These are phyloP conservation scores for Orbilia blumenaviensis DNA, from an alignment of 2,329 filamentous ascomycete genomes.

Conservation along the genomic window DNA sequence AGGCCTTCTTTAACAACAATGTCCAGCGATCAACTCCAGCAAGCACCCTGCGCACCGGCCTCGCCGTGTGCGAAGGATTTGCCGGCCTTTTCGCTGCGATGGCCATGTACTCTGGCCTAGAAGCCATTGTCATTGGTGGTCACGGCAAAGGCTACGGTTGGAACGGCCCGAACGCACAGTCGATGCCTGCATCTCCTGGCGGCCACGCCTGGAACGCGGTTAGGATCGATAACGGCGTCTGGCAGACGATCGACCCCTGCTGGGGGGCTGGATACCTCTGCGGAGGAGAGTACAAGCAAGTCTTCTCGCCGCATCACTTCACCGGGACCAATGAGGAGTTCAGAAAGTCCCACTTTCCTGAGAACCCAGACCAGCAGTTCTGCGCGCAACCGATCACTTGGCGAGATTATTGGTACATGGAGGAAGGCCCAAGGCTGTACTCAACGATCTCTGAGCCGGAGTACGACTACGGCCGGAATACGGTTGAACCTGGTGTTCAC, in stretches of 20 bases:
- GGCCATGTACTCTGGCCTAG: slow-evolving; percentile 79
- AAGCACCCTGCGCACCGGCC: slow-evolving; percentile 77
- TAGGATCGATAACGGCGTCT: slow-evolving; percentile 81
- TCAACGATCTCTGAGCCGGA: slow-evolving; percentile 16
- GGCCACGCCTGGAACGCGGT: slow-evolving; percentile 95
- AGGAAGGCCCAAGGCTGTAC: slow-evolving; percentile 17
- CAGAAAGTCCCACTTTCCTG: slow-evolving; percentile 80
- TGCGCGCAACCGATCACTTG: slow-evolving; percentile 22
- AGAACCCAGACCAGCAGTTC: slow-evolving; percentile 62
- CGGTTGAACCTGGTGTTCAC: slow-evolving; percentile 17
- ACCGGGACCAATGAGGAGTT: slow-evolving; percentile 78
- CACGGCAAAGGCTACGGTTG: slow-evolving; percentile 84
- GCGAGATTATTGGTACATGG: slow-evolving; percentile 27
- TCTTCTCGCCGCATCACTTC: slow-evolving; percentile 73
- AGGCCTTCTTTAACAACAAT: slow-evolving; percentile 77
- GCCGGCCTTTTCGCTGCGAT: slow-evolving; percentile 82
- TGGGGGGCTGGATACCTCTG: slow-evolving; percentile 85
- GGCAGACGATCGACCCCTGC: slow-evolving; percentile 91
- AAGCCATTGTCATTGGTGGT: slow-evolving; percentile 65
- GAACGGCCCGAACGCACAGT: slow-evolving; percentile 65
- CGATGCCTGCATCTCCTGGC: slow-evolving; percentile 72
- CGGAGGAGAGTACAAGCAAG: slow-evolving; percentile 70
- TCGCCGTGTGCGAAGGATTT: slow-evolving; percentile 92
- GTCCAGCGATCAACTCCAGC: slow-evolving; percentile 74
- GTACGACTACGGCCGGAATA: slow-evolving; percentile 15